Evolutionary conservation across 2,329 filamentous ascomycete genomes (phyloP).

Genomic region (Colletotrichum godetiae): DNA sequence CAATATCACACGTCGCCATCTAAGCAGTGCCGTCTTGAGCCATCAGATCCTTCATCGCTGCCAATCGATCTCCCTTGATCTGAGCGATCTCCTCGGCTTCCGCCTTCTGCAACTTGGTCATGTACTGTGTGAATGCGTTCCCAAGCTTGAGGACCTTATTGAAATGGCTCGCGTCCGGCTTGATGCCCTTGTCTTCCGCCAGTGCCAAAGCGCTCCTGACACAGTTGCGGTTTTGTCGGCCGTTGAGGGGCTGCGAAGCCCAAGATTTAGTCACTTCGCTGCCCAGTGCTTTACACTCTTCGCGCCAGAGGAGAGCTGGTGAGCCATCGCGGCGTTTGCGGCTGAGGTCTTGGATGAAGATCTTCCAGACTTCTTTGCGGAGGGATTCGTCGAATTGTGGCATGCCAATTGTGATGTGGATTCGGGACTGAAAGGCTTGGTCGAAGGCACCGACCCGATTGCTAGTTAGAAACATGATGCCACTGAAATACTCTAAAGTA

Average conservation of each 20-base stretch:
- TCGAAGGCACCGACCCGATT: not conserved
- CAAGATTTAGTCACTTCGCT: not conserved
- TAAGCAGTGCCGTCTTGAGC: no score
- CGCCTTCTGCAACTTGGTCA: not conserved
- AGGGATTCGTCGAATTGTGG: not conserved
- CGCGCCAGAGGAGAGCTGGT: rapidly evolving
- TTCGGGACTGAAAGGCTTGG: not conserved
- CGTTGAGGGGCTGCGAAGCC: not conserved
- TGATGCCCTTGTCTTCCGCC: not conserved
- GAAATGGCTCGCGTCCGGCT: not conserved
- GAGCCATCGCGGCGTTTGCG: not conserved
- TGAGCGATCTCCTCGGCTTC: not conserved
- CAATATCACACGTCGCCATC: no score
- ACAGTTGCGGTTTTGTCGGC: not conserved
- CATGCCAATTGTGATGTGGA: not conserved
- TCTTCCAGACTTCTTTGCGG: not conserved
- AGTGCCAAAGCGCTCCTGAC: not conserved
- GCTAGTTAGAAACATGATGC: not conserved
- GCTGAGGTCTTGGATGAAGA: not conserved
- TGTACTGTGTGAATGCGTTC: not conserved
- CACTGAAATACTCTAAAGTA: not conserved
- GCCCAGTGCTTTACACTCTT: not conserved
- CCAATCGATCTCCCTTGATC: not conserved
- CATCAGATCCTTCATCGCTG: not conserved
- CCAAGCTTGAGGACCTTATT: not conserved